These are phyloP conservation scores for Gilbertella persicaria DNA, from an alignment of 371 early-diverging fungal genomes.

Conservation along the genomic window DNA sequence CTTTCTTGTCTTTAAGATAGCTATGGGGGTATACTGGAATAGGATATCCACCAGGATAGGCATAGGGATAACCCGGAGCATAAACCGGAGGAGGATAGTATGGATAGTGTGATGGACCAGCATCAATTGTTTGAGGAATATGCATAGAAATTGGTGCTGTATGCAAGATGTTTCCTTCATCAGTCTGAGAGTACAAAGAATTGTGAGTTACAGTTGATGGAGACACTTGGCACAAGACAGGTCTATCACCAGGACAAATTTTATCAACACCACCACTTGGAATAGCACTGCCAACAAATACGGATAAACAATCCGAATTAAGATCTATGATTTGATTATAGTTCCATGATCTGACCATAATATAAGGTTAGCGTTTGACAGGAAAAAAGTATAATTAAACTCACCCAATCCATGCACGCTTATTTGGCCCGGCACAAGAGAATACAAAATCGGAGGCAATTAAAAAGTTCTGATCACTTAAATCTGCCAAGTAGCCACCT, in stretches of 20 bases:
- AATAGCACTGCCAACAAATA: background rate
- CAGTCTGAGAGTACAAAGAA: slow-evolving; percentile 1
- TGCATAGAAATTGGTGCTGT: background rate
- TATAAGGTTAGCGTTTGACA: too few relatives aligned
- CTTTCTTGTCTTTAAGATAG: too few relatives aligned
- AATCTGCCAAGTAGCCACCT: slow-evolving; percentile 13
- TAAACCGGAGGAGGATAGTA: background rate
- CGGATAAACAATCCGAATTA: slow-evolving; percentile 7
- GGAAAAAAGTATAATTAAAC: slow-evolving; percentile 2
- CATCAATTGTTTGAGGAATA: background rate
- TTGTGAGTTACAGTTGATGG: background rate
- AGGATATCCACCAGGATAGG: background rate
- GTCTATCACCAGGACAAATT: slow-evolving; percentile 5
- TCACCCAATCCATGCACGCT: slow-evolving; percentile 12
- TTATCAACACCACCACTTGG: slow-evolving; percentile 8
- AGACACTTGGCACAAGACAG: slow-evolving; percentile 11
- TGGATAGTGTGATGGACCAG: too few relatives aligned
- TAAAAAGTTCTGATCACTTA: slow-evolving; percentile 1
- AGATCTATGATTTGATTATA: background rate
- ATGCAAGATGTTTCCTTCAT: too few relatives aligned
- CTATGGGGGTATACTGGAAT: background rate
- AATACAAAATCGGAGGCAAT: slow-evolving; percentile 1
- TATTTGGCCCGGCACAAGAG: slow-evolving; percentile 3
- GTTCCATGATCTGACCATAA: slow-evolving; percentile 10
- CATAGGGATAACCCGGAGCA: slow-evolving; percentile 1